Evolutionary conservation across 164 flowering plant species (phyloP).

Genomic region (Magnolia changhungtana): DNA sequence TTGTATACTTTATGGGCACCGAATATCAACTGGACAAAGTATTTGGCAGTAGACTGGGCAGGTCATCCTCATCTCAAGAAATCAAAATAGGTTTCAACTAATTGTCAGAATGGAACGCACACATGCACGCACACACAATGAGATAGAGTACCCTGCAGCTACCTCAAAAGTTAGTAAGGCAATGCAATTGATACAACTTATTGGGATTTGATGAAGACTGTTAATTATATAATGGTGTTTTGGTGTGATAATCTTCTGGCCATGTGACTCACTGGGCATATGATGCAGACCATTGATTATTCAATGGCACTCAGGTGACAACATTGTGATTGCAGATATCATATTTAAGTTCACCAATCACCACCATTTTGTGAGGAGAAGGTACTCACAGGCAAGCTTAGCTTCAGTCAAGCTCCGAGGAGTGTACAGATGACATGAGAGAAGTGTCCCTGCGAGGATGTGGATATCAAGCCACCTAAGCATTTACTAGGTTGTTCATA

Average conservation of each 20-base stretch:
- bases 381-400: no score
- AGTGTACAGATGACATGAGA: neutral
- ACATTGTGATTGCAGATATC: no score
- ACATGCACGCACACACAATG: neutral
- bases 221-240: no score
- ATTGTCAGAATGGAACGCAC: neutral
- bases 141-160: neutral
- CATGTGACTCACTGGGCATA: no score
- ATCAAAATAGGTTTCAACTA: no score
- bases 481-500: neutral
- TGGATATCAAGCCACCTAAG: neutral
- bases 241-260: no score
- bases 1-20: neutral
- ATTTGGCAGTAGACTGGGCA: neutral
- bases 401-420: neutral
- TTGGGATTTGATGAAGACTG: neutral
- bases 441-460: neutral
- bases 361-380: no score
- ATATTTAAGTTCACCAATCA: no score
- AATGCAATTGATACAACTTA: neutral
- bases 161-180: neutral
- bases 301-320: no score
- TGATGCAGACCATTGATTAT: no score
- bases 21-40: neutral
- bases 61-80: no score